Percentiles rank a stretch among this genome's conserved stretches.
These are phyloP conservation scores for Triticum monococcum DNA, from an alignment of 176 grass and related monocot species.

Conservation along the genomic window DNA sequence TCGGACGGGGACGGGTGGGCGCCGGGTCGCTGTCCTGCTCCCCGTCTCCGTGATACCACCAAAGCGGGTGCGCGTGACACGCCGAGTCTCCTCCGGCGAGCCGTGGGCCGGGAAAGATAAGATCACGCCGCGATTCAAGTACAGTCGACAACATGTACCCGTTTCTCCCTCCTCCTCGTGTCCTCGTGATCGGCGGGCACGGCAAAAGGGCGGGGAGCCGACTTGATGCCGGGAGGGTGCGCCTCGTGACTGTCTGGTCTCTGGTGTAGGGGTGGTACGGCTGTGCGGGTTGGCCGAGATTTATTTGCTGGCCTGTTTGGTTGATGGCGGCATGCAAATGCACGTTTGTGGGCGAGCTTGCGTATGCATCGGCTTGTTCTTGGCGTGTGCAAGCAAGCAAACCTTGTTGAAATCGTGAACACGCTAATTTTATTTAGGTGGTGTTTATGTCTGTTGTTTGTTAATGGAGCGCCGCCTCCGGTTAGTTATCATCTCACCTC, in stretches of 20 bases:
- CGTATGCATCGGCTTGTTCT: too few relatives aligned
- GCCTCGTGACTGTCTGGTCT: conserved; percentile 11
- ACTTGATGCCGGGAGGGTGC: background rate
- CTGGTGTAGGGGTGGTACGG: background rate
- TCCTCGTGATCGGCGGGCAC: conserved; percentile 2
- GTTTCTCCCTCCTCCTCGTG: background rate
- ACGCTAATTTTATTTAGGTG: too few relatives aligned
- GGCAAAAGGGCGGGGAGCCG: background rate
- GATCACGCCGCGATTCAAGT: background rate
- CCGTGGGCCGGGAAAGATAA: background rate
- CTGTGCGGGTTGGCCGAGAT: background rate
- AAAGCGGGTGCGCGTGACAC: background rate
- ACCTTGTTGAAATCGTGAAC: too few relatives aligned
- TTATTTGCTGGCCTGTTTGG: background rate
- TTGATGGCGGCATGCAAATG: background rate
- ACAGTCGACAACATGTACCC: background rate
- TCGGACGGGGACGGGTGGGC: background rate
- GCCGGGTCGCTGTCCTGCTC: conserved; percentile 15
- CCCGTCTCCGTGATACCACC: background rate
- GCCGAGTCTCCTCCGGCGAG: background rate
- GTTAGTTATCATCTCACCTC: too few relatives aligned
- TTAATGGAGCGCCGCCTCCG: too few relatives aligned
- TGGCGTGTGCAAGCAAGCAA: too few relatives aligned
- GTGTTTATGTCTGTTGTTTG: too few relatives aligned
- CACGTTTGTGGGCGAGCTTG: background rate